phyloP scores from a whole-genome alignment of 305 asterid species.

The Fraxinus baroniana region DNA sequence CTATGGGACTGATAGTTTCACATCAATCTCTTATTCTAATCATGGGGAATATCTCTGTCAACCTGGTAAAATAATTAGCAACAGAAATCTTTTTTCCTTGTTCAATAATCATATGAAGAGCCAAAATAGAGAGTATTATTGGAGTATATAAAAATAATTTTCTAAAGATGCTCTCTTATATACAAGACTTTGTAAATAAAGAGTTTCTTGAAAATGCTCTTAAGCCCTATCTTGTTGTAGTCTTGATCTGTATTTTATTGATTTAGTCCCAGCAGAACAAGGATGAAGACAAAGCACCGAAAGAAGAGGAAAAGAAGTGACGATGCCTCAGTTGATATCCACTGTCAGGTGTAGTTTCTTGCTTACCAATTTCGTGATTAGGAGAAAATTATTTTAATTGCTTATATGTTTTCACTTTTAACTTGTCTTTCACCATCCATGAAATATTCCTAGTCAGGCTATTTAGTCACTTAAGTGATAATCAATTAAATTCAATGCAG shows the following conservation, averaged over 20 bases:
- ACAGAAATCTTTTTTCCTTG: neutral
- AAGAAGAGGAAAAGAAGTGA: constrained; percentile 53
- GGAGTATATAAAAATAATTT: neutral
- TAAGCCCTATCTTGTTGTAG: neutral
- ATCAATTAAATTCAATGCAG: neutral
- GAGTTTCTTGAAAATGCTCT: neutral
- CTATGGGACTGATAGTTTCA: neutral
- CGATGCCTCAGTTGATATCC: constrained; percentile 14
- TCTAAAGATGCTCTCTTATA: neutral
- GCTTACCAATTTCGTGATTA: neutral
- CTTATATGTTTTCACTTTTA: neutral
- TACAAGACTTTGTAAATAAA: neutral
- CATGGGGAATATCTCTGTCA: neutral
- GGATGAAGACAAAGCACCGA: constrained; percentile 41
- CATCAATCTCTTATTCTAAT: neutral
- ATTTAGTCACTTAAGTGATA: neutral
- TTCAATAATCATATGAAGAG: neutral
- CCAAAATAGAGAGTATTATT: neutral
- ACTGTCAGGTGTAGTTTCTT: constrained; percentile 11
- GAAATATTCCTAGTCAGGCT: neutral
- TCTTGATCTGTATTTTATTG: neutral
- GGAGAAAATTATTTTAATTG: neutral
- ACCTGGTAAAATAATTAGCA: neutral
- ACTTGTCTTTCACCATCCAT: neutral
- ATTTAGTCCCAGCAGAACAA: constrained; percentile 29